Evolutionary conservation across 2,329 filamentous ascomycete species (phyloP).

Genomic region (Hortaea sp.): DNA sequence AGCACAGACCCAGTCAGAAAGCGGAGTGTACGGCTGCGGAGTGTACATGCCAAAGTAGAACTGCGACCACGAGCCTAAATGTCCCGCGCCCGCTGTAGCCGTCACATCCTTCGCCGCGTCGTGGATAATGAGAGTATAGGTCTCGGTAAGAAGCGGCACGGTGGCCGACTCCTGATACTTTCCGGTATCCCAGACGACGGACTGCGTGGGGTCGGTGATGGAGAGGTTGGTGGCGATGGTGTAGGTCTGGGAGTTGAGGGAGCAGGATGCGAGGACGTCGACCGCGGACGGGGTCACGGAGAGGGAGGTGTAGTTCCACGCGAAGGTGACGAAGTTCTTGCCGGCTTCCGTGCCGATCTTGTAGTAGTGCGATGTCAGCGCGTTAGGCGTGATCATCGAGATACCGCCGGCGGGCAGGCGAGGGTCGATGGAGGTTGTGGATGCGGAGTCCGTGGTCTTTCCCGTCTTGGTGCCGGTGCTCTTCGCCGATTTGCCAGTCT

Average conservation of each 20-base stretch:
- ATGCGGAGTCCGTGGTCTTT: constrained; percentile 8
- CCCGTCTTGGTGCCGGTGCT: constrained; percentile 1
- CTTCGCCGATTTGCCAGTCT: constrained; percentile 1
- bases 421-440: constrained; percentile 38
- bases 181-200: constrained; percentile 51
- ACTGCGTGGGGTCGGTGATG: constrained; percentile 37
- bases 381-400: constrained; percentile 50
- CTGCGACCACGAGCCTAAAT: constrained; percentile 42
- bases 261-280: constrained; percentile 53
- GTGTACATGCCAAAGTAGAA: constrained; percentile 55
- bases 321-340: constrained; percentile 51
- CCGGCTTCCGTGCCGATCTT: constrained; percentile 36
- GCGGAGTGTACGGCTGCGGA: constrained; percentile 41
- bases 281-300: constrained; percentile 48
- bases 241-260: constrained; percentile 48
- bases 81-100: constrained; percentile 44
- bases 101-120: constrained; percentile 45
- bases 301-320: constrained; percentile 60
- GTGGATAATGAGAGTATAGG: constrained; percentile 54
- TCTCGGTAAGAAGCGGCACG: constrained; percentile 45
- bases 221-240: constrained; percentile 52
- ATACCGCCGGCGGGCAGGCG: constrained; percentile 49
- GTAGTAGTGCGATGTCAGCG: constrained; percentile 45
- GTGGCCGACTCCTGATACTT: constrained; percentile 40
- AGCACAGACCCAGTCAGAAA: constrained; percentile 37